Percentiles rank a stretch among this genome's conserved stretches.
phyloP scores from a whole-genome alignment of 495 filamentous ascomycete species.

The Podospora bellae-mahoneyi region DNA sequence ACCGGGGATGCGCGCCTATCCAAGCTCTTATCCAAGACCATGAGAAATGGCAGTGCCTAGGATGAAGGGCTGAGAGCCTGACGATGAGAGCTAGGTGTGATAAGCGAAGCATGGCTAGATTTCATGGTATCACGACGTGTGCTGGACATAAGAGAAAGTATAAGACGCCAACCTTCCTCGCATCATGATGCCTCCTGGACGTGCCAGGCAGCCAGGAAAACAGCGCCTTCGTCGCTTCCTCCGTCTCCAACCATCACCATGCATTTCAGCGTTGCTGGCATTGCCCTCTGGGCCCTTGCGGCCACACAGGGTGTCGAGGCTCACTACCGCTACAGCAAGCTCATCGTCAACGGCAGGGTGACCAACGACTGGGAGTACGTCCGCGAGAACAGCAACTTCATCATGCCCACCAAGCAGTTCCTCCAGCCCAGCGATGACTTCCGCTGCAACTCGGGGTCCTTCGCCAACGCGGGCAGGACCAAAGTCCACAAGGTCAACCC shows the following conservation, averaged over 20 bases:
- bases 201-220: neutral
- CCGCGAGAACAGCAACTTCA: constrained; percentile 22
- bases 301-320: constrained; percentile 11
- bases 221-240: neutral
- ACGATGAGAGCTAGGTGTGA: neutral
- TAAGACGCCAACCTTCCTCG: neutral
- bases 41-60: neutral
- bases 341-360: constrained; percentile 19
- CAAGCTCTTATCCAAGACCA: neutral
- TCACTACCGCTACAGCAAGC: constrained; percentile 23
- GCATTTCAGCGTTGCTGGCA: constrained; percentile 12
- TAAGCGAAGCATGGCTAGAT: neutral
- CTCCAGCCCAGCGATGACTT: constrained; percentile 33
- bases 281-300: constrained; percentile 17
- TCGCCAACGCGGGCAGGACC: constrained; percentile 18
- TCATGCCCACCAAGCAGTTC: constrained; percentile 26
- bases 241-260: neutral
- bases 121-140: neutral
- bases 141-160: neutral
- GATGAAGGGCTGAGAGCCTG: neutral
- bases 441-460: constrained; percentile 31
- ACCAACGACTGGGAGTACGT: constrained; percentile 20
- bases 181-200: neutral
- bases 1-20: neutral
- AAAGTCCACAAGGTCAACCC: constrained; percentile 20